Evolutionary conservation across 2,329 filamentous ascomycete species (phyloP).

Genomic region (Blastomyces parvus): DNA sequence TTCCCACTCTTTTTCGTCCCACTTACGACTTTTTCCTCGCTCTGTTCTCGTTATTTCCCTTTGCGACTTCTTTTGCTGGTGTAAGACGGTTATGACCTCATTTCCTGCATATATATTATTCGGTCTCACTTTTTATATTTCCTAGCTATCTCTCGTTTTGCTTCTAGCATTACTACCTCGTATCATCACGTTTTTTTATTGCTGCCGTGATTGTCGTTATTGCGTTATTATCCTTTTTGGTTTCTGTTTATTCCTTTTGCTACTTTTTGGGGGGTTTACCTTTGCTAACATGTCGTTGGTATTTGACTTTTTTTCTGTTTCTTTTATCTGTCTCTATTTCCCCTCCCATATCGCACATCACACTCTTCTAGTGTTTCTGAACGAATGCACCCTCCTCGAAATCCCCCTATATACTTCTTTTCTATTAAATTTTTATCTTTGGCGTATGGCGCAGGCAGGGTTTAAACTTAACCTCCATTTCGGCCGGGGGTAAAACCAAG

Average conservation of each 20-base stretch:
- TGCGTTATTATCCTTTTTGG: neutral
- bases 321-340: neutral
- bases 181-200: neutral
- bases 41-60: constrained; percentile 12
- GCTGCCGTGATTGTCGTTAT: no score
- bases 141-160: constrained; percentile 10
- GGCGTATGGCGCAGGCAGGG: constrained; percentile 10
- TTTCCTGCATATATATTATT: constrained; percentile 20
- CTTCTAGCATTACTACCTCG: neutral
- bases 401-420: neutral
- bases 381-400: neutral
- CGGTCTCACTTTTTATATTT: constrained; percentile 14
- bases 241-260: neutral
- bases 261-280: neutral
- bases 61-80: constrained; percentile 13
- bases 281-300: constrained; percentile 5
- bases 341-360: neutral
- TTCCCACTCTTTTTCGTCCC: neutral
- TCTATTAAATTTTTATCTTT: neutral
- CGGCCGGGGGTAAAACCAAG: constrained; percentile 11
- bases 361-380: neutral
- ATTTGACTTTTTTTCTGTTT: neutral
- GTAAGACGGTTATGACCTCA: constrained; percentile 2
- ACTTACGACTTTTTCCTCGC: constrained; percentile 4
- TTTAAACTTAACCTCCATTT: constrained; percentile 7